These are phyloP conservation scores for Sporothrix inflata DNA, from an alignment of 2,329 filamentous ascomycete species.

Conservation along the genomic window DNA sequence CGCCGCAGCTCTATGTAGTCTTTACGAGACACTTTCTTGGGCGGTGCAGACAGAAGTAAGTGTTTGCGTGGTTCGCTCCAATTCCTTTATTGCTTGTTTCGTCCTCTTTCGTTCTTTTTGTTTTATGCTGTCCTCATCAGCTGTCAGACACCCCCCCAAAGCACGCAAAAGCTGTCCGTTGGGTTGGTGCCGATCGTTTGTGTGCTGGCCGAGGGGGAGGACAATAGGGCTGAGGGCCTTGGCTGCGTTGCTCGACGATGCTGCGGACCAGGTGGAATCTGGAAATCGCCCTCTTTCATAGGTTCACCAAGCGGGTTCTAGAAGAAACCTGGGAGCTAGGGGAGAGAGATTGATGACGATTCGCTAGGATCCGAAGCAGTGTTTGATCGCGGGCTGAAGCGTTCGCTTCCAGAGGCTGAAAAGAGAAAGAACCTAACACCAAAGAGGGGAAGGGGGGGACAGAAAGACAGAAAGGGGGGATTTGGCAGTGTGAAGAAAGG, in stretches of 20 bases:
- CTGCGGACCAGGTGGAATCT: slow-evolving; percentile 24
- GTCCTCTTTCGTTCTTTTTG: background rate
- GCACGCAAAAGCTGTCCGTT: background rate
- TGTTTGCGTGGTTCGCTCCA: background rate
- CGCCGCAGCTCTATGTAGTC: slow-evolving; percentile 1
- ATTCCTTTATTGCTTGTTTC: background rate
- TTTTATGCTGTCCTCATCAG: background rate
- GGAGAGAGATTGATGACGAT: background rate
- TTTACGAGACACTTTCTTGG: background rate
- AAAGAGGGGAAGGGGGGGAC: background rate
- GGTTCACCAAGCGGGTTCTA: slow-evolving; percentile 4
- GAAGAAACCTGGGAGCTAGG: slow-evolving; percentile 12
- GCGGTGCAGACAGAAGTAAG: background rate
- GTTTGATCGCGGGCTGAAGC: slow-evolving; percentile 9
- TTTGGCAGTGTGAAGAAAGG: background rate
- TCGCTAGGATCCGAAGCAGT: slow-evolving; percentile 15
- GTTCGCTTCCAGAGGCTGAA: slow-evolving; percentile 5
- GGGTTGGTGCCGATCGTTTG: background rate
- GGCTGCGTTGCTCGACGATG: slow-evolving; percentile 22
- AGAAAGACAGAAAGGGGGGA: background rate
- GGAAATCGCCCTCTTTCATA: background rate
- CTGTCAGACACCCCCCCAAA: background rate
- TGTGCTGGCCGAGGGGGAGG: background rate
- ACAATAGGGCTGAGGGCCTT: slow-evolving; percentile 27
- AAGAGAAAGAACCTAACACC: background rate